A percentile compares a stretch with the other conserved stretches of the same genome.
phyloP scores from a whole-genome alignment of 345 rosid species.

The Gossypium rotundifolium region DNA sequence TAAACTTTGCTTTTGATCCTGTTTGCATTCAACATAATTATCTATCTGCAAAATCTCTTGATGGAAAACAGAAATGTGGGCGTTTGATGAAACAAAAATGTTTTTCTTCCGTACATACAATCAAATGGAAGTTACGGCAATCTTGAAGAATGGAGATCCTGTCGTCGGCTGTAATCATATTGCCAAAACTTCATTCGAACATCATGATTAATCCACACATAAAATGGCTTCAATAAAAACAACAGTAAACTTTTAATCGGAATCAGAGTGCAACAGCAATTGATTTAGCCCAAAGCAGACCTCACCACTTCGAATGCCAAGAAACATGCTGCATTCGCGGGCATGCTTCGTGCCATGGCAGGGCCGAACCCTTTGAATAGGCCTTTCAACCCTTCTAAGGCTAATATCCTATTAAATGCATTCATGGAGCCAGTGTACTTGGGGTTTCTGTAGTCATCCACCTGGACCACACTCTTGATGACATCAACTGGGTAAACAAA shows the following conservation, averaged over 20 bases:
- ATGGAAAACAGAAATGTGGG: not conserved
- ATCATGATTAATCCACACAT: not conserved
- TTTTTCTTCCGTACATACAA: conserved; percentile 5
- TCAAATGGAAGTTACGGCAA: not conserved
- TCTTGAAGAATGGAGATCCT: conserved; percentile 3
- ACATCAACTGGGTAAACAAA: conserved; percentile 91
- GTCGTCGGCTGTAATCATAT: not conserved
- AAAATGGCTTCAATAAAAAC: conserved; percentile 9
- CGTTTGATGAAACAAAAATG: not conserved
- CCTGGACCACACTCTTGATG: conserved; percentile 88
- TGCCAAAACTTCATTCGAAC: conserved; percentile 3
- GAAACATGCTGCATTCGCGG: conserved; percentile 99
- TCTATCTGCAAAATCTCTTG: not conserved
- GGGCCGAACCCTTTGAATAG: conserved; percentile 93
- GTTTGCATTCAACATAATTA: not conserved
- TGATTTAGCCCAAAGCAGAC: conserved; percentile 64
- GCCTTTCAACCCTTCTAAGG: conserved; percentile 83
- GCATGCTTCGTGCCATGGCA: conserved; percentile 92
- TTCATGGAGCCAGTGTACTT: conserved; percentile 67
- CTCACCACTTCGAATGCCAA: conserved; percentile 83
- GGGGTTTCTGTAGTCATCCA: conserved; percentile 82
- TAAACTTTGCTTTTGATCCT: no score
- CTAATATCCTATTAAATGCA: conserved; percentile 66
- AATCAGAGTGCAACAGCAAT: not conserved
- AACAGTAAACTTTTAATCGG: conserved; percentile 10